Conservation (phyloP, 768 basidiomycete species). For the Termitomyces eurrhizus region DNA sequence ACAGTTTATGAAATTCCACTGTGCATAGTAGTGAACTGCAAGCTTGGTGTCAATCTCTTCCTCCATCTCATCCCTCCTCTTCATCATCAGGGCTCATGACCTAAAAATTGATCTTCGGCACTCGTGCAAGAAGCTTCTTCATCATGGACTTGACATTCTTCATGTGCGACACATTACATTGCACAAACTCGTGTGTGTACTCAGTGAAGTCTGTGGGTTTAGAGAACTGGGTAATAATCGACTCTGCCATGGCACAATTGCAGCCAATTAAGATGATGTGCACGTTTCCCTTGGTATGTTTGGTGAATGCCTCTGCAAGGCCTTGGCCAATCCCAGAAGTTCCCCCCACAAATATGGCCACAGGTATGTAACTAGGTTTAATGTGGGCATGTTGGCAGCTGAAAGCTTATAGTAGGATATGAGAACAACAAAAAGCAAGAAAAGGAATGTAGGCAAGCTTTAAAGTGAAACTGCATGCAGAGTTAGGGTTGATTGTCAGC, state of each 20-base stretch:
- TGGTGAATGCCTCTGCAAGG: slow-evolving; percentile 39
- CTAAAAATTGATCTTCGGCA: slow-evolving; percentile 49
- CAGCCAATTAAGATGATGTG: slow-evolving; percentile 48
- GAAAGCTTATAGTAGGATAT: background rate
- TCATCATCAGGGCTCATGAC: slow-evolving; percentile 36
- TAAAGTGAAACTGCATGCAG: background rate
- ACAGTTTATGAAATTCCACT: slow-evolving; percentile 45
- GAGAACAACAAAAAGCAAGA: background rate
- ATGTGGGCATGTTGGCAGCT: slow-evolving; percentile 18
- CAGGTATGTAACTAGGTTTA: slow-evolving; percentile 20
- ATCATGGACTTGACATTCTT: slow-evolving; percentile 34
- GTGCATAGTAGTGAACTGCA: slow-evolving; percentile 45
- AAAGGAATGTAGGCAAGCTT: background rate
- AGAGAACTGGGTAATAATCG: slow-evolving; percentile 35
- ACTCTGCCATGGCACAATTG: slow-evolving; percentile 41
- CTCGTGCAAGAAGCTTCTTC: slow-evolving; percentile 26
- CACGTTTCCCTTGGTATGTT: slow-evolving; percentile 38
- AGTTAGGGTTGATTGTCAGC: background rate
- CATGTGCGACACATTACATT: slow-evolving; percentile 43
- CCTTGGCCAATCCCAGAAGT: slow-evolving; percentile 42
- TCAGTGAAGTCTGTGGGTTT: slow-evolving; percentile 18
- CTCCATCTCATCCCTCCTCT: slow-evolving; percentile 29
- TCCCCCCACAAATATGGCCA: slow-evolving; percentile 37
- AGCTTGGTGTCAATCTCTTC: slow-evolving; percentile 32
- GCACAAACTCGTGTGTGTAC: slow-evolving; percentile 37